Conservation (phyloP, 257 asterid species). For the Fraxinus americana region DNA sequence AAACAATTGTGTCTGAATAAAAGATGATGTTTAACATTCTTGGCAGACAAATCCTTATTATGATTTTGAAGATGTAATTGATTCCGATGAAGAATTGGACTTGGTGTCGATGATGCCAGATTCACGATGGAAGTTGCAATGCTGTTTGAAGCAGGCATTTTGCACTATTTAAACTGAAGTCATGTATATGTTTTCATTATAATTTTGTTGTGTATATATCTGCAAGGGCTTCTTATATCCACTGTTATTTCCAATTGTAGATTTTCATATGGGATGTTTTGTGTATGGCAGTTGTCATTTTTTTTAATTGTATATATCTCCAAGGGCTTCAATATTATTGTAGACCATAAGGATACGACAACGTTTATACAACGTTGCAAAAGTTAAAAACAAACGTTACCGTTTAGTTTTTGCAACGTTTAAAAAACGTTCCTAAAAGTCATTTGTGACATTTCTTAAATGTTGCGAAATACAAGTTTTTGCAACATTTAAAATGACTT, state of each 20-base stretch:
- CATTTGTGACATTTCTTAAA: no score
- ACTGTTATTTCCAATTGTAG: slow-evolving; percentile 27
- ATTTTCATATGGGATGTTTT: slow-evolving; percentile 10
- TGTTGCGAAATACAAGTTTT: no score
- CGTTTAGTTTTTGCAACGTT: no score
- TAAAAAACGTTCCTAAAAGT: no score
- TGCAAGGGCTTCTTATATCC: slow-evolving; percentile 1
- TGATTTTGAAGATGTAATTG: slow-evolving; percentile 76
- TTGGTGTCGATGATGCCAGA: slow-evolving; percentile 72
- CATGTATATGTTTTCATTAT: slow-evolving; percentile 17
- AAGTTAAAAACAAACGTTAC: no score
- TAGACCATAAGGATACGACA: no score
- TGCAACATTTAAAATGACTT: no score
- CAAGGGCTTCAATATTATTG: no score
- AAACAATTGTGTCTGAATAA: neutral
- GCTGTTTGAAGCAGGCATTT: slow-evolving; percentile 27
- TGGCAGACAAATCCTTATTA: slow-evolving; percentile 84
- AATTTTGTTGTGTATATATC: slow-evolving; percentile 10
- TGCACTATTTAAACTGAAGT: slow-evolving; percentile 2
- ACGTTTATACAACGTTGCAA: no score
- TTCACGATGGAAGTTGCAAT: slow-evolving; percentile 31
- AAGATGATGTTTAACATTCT: slow-evolving; percentile 1
- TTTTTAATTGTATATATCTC: no score
- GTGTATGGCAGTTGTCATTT: slow-evolving; percentile 12
- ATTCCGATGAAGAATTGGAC: slow-evolving; percentile 94